Percentiles rank a stretch among this genome's conserved stretches.
Conservation (phyloP, 2,329 filamentous ascomycete genomes). For the Aaosphaeria arxii region DNA sequence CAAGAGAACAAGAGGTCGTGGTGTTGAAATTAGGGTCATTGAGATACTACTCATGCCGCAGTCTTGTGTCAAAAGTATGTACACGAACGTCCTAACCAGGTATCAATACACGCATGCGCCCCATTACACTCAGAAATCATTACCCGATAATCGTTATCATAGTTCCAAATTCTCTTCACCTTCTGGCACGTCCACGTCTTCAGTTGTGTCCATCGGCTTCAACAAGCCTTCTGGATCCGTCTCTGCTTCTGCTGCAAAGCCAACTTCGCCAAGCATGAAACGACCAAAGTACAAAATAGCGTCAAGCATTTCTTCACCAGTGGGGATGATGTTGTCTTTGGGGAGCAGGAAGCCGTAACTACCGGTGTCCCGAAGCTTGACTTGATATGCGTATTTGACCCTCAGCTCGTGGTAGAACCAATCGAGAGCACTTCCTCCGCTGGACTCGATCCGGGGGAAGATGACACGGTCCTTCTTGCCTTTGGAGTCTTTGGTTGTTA, state of each 20-base stretch:
- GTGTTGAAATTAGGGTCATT: no score
- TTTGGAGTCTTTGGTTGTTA: conserved; percentile 25
- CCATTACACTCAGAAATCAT: no score
- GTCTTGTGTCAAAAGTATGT: no score
- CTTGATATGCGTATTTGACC: conserved; percentile 85
- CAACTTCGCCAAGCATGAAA: conserved; percentile 60
- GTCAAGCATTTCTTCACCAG: conserved; percentile 81
- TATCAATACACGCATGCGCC: no score
- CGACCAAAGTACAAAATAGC: conserved; percentile 81
- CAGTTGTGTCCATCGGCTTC: no score
- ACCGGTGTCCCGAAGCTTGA: conserved; percentile 89
- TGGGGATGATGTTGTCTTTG: conserved; percentile 80
- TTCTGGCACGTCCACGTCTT: no score
- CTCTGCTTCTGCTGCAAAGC: conserved; percentile 13
- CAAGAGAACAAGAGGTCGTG: no score
- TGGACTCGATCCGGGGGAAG: conserved; percentile 63
- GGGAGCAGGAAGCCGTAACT: conserved; percentile 93
- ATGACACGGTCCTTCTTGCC: conserved; percentile 26
- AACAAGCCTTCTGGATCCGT: not conserved
- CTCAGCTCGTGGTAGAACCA: conserved; percentile 90
- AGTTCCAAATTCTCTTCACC: no score
- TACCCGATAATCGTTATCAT: no score
- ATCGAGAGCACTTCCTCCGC: conserved; percentile 84
- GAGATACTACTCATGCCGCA: no score
- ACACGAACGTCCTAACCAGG: no score